Evolutionary conservation across 164 flowering plant species (phyloP).

Genomic region (Platanus orientalis): DNA sequence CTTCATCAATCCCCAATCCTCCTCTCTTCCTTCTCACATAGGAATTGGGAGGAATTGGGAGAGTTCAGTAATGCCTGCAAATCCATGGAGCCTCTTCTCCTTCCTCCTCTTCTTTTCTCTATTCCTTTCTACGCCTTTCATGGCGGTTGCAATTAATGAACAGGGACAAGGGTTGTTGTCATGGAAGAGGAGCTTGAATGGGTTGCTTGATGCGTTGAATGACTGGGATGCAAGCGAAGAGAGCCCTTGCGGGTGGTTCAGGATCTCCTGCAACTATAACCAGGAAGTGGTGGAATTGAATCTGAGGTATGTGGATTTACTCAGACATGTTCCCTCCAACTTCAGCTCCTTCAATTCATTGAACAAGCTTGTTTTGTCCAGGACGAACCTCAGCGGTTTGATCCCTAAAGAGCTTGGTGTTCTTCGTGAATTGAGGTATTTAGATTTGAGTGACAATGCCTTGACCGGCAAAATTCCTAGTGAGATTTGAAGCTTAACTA

Average conservation of each 20-base stretch:
- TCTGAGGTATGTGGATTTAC: conserved; percentile 54
- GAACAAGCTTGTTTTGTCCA: conserved; percentile 49
- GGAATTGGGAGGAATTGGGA: neutral
- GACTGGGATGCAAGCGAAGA: conserved; percentile 59
- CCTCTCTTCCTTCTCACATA: conserved; percentile 12
- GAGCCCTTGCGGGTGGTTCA: conserved; percentile 73
- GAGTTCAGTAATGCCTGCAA: conserved; percentile 20
- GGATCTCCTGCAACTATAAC: conserved; percentile 55
- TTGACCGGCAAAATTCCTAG: conserved; percentile 68
- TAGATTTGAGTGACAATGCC: conserved; percentile 72
- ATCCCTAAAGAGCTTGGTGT: conserved; percentile 70
- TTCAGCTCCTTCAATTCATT: conserved; percentile 53
- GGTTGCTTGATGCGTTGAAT: conserved; percentile 35
- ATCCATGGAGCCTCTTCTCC: neutral
- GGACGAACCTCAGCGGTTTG: conserved; percentile 65
- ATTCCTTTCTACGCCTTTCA: too few relatives aligned
- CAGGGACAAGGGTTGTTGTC: conserved; percentile 70
- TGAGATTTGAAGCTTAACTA: conserved; percentile 56
- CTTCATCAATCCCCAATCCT: conserved; percentile 19
- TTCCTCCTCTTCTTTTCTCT: too few relatives aligned
- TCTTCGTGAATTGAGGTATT: conserved; percentile 31
- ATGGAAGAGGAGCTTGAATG: conserved; percentile 67
- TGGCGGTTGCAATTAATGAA: conserved; percentile 42
- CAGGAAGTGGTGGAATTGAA: conserved; percentile 43
- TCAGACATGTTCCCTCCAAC: conserved; percentile 71